These are phyloP conservation scores for Polyporus tsugae DNA, from an alignment of 1,284 basidiomycete genomes.

Conservation along the genomic window DNA sequence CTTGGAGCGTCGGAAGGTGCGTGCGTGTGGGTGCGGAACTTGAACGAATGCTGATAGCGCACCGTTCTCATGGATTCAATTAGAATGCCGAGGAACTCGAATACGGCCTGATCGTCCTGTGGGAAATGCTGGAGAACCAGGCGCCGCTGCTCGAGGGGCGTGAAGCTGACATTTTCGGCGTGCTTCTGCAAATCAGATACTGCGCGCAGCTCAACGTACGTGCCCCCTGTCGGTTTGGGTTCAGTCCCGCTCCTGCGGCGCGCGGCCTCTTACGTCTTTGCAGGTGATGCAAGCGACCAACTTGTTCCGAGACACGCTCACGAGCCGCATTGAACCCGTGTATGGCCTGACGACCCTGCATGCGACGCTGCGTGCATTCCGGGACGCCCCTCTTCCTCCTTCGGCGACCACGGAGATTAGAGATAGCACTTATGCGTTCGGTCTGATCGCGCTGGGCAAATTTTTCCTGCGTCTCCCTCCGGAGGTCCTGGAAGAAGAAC, in stretches of 20 bases:
- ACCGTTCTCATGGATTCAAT: slow-evolving; percentile 29
- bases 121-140: slow-evolving; percentile 80
- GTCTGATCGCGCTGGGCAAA: slow-evolving; percentile 80
- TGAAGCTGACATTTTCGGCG: slow-evolving; percentile 73
- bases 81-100: slow-evolving; percentile 71
- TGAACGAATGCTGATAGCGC: slow-evolving; percentile 28
- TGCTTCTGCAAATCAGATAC: slow-evolving; percentile 69
- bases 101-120: slow-evolving; percentile 77
- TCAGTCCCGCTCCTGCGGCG: slow-evolving; percentile 20
- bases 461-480: slow-evolving; percentile 80
- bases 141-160: slow-evolving; percentile 72
- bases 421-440: slow-evolving; percentile 78
- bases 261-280: slow-evolving; percentile 26
- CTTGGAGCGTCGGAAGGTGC: slow-evolving; percentile 66
- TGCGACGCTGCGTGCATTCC: slow-evolving; percentile 70
- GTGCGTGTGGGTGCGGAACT: slow-evolving; percentile 29
- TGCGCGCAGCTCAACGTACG: slow-evolving; percentile 73
- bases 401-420: slow-evolving; percentile 58
- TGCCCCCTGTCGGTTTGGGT: slow-evolving; percentile 29
- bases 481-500: slow-evolving; percentile 85
- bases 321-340: slow-evolving; percentile 77
- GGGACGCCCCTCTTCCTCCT: slow-evolving; percentile 54
- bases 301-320: slow-evolving; percentile 77
- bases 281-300: slow-evolving; percentile 84
- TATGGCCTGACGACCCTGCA: slow-evolving; percentile 86